Percentiles rank a stretch among this genome's conserved stretches.
These are phyloP conservation scores for Elongisporangium prolatum DNA, from an alignment of 352 stramenopile species.

Conservation along the genomic window DNA sequence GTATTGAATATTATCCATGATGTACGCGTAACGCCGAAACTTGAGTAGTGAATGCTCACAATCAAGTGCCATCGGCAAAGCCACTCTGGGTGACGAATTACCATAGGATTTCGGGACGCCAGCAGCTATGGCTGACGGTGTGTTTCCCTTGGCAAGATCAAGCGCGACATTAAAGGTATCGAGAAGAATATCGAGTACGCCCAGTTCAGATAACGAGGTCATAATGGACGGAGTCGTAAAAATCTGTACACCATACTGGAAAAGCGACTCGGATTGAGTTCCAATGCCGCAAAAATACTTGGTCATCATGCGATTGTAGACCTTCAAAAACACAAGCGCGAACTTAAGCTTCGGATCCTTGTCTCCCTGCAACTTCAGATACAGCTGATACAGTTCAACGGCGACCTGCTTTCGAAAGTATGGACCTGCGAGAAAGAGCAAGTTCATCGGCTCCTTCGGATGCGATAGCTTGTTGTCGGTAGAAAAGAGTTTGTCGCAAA, in stretches of 20 bases:
- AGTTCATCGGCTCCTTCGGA: slow-evolving; percentile 71
- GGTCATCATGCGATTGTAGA: slow-evolving; percentile 82
- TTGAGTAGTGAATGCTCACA: slow-evolving; percentile 88
- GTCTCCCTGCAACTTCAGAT: slow-evolving; percentile 93
- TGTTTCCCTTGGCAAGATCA: slow-evolving; percentile 55
- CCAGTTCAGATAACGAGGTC: slow-evolving; percentile 45
- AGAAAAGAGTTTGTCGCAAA: slow-evolving; percentile 69
- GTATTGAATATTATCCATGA: slow-evolving; percentile 93
- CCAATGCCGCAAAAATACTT: slow-evolving; percentile 90
- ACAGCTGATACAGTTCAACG: slow-evolving; percentile 90
- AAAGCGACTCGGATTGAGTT: slow-evolving; percentile 86
- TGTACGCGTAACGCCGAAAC: slow-evolving; percentile 90
- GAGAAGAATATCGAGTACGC: slow-evolving; percentile 69
- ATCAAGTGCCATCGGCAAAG: slow-evolving; percentile 56
- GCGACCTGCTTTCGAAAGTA: slow-evolving; percentile 94
- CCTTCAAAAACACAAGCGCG: slow-evolving; percentile 77
- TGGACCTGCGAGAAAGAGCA: slow-evolving; percentile 92
- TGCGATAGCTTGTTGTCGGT: slow-evolving; percentile 17
- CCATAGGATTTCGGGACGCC: background rate
- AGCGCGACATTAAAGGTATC: slow-evolving; percentile 74
- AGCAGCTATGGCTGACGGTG: slow-evolving; percentile 19
- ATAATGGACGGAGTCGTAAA: slow-evolving; percentile 91
- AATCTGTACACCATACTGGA: slow-evolving; percentile 92
- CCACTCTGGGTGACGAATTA: background rate
- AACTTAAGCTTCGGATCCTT: slow-evolving; percentile 94